Percentiles rank a stretch among this genome's conserved stretches.
Conservation (phyloP, 257 asterid genomes). For the Pogostemon cablin region DNA sequence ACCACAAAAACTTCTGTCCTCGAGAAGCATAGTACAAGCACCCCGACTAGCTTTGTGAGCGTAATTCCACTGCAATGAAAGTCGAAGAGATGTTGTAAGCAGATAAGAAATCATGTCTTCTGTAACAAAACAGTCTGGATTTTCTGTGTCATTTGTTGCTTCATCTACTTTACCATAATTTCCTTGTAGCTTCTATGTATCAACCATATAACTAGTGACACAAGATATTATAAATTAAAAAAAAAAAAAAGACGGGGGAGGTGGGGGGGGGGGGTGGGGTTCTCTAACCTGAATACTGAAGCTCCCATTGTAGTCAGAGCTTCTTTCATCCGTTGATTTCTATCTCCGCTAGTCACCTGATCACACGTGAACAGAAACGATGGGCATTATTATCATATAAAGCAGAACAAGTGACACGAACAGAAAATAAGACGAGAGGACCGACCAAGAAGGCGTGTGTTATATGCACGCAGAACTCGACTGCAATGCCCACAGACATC, state of each 20-base stretch:
- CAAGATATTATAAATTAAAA: too few species aligned
- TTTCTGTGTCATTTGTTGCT: too few species aligned
- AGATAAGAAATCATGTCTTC: too few species aligned
- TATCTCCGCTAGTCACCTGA: conserved; percentile 88
- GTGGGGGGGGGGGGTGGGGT: too few species aligned
- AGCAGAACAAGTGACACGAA: not conserved
- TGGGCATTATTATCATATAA: not conserved
- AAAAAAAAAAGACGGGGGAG: too few species aligned
- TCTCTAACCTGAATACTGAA: conserved; percentile 86
- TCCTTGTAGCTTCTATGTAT: too few species aligned
- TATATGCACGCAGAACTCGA: conserved; percentile 95
- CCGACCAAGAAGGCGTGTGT: conserved; percentile 98
- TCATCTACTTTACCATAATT: too few species aligned
- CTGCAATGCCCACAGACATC: conserved; percentile 97
- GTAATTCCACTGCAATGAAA: conserved; percentile 84
- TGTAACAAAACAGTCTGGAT: too few species aligned
- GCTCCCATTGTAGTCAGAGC: conserved; percentile 97
- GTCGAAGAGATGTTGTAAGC: not conserved
- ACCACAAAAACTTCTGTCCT: conserved; percentile 97
- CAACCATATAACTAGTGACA: too few species aligned
- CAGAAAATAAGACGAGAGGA: conserved; percentile 20
- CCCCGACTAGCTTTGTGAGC: conserved; percentile 95
- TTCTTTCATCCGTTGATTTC: conserved; percentile 92
- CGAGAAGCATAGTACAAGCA: conserved; percentile 89
- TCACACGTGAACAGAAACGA: conserved; percentile 17